phyloP scores from a whole-genome alignment of 495 filamentous ascomycete species.

The Parachaetomium inaequale region DNA sequence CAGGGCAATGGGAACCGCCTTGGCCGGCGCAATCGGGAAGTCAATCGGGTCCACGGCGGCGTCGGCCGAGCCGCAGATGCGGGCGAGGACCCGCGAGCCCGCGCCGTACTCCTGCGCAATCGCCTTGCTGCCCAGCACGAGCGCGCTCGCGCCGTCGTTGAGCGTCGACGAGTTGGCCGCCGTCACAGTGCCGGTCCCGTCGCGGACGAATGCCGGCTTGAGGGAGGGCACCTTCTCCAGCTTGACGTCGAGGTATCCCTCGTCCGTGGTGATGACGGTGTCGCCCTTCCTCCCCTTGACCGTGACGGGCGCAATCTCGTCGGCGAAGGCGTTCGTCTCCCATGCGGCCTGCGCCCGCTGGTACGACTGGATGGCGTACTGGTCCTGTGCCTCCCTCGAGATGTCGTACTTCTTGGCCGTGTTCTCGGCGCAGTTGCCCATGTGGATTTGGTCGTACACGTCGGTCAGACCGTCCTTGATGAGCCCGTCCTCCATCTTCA shows the following conservation, averaged over 20 bases:
- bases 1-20: slow-evolving; percentile 88
- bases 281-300: slow-evolving; percentile 82
- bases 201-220: slow-evolving; percentile 85
- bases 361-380: slow-evolving; percentile 85
- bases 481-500: slow-evolving; percentile 84
- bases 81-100: slow-evolving; percentile 71
- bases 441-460: slow-evolving; percentile 93
- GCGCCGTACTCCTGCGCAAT: slow-evolving; percentile 71
- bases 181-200: slow-evolving; percentile 84
- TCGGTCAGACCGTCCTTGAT: slow-evolving; percentile 96
- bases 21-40: slow-evolving; percentile 89
- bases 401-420: slow-evolving; percentile 85
- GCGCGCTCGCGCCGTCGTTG: slow-evolving; percentile 90
- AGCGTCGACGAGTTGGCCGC: slow-evolving; percentile 90
- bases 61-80: slow-evolving; percentile 82
- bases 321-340: slow-evolving; percentile 70
- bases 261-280: slow-evolving; percentile 71
- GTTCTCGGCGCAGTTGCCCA: slow-evolving; percentile 96
- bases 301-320: slow-evolving; percentile 83
- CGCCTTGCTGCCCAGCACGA: slow-evolving; percentile 75
- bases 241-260: slow-evolving; percentile 82
- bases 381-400: slow-evolving; percentile 78
- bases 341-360: slow-evolving; percentile 87
- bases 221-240: slow-evolving; percentile 78
- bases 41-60: slow-evolving; percentile 91